A percentile compares a stretch with the other conserved stretches of the same genome.
These are phyloP conservation scores for Phellopilus nigrolimitatus DNA, from an alignment of 1,284 basidiomycete species.

Conservation along the genomic window DNA sequence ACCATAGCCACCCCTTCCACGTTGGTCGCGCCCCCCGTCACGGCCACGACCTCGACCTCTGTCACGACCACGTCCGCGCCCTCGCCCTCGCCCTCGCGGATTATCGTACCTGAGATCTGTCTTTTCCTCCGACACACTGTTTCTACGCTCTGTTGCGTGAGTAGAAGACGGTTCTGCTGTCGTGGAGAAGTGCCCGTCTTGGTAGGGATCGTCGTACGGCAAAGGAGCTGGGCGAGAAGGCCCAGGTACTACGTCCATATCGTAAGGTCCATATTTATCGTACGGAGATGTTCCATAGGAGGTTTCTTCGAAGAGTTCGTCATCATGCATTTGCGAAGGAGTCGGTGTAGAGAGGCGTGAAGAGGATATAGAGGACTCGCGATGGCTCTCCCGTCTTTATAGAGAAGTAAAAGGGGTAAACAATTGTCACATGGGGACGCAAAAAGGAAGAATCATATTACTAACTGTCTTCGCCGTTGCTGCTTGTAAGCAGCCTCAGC, in stretches of 20 bases:
- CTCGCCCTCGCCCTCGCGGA: slow-evolving; percentile 30
- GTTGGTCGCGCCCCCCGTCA: slow-evolving; percentile 23
- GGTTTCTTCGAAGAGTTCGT: slow-evolving; percentile 44
- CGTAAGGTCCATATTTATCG: slow-evolving; percentile 58
- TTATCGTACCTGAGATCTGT: slow-evolving; percentile 25
- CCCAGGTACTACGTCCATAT: slow-evolving; percentile 51
- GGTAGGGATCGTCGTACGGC: slow-evolving; percentile 75
- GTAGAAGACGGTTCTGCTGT: not conserved
- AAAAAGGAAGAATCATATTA: slow-evolving; percentile 32
- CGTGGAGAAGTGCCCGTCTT: slow-evolving; percentile 35
- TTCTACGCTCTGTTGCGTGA: slow-evolving; percentile 7
- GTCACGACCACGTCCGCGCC: slow-evolving; percentile 28
- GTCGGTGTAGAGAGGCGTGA: slow-evolving; percentile 53
- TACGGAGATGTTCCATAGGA: slow-evolving; percentile 54
- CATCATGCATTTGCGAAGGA: slow-evolving; percentile 48
- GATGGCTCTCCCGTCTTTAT: slow-evolving; percentile 47
- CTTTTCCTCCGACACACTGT: slow-evolving; percentile 29
- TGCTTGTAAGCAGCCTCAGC: slow-evolving; percentile 69
- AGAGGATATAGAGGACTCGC: slow-evolving; percentile 42
- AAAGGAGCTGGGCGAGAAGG: slow-evolving; percentile 57
- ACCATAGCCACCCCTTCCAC: slow-evolving; percentile 21
- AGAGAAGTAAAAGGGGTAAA: slow-evolving; percentile 6
- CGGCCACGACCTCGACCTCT: slow-evolving; percentile 13
- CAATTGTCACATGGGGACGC: not conserved
- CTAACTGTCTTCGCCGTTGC: slow-evolving; percentile 40